Conservation (phyloP, 1,284 basidiomycete species). For the Athelia sp. region DNA sequence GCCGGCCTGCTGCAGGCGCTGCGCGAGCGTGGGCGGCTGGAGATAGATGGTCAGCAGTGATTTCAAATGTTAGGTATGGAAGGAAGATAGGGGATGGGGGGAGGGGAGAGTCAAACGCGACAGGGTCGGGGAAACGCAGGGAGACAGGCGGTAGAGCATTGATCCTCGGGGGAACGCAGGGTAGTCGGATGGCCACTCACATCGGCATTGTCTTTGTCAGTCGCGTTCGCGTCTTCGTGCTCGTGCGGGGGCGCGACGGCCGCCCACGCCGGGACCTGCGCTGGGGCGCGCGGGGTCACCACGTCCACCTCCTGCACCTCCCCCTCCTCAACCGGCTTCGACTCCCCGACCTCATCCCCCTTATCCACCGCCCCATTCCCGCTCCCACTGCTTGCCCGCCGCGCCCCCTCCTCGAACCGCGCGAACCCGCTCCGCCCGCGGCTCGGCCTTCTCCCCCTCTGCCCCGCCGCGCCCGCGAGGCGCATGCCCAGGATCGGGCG, state of each 20-base stretch:
- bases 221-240: too few relatives aligned
- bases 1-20: constrained; percentile 20
- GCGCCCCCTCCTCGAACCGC: not conserved
- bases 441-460: not conserved
- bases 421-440: not conserved
- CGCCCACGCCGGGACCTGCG: not conserved
- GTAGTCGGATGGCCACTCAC: not conserved
- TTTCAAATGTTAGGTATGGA: not conserved
- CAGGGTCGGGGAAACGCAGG: too few relatives aligned
- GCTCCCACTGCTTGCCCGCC: not conserved
- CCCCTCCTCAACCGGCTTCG: not conserved
- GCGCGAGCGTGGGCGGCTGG: not conserved
- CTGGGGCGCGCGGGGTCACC: not conserved
- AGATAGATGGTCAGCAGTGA: not conserved
- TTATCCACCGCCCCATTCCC: not conserved
- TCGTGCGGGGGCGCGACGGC: too few relatives aligned
- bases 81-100: too few relatives aligned
- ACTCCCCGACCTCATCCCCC: not conserved
- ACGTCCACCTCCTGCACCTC: not conserved
- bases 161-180: too few relatives aligned
- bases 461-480: not conserved
- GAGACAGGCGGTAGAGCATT: too few relatives aligned
- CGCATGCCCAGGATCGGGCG: not conserved
- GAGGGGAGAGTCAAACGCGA: too few relatives aligned
- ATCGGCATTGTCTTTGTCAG: not conserved